Base-by-base conservation (phyloP, 2,329 filamentous ascomycete genomes). In the Aspergillus transmontanensis region DNA sequence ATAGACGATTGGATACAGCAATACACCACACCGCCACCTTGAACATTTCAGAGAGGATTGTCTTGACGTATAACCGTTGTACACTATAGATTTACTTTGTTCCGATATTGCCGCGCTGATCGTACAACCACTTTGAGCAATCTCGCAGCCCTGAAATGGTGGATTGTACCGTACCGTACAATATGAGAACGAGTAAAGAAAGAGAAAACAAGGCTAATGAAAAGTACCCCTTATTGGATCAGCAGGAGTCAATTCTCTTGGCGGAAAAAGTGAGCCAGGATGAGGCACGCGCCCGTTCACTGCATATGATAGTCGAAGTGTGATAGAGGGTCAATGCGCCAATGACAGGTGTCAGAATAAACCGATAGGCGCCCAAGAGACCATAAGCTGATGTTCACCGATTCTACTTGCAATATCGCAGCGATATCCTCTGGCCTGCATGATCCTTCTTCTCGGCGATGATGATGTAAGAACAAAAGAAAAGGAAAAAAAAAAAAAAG, bases 201-300 rank as follows among this genome's bases (percentile, higher is more conserved):
- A 64, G 43, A 53, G 39, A 51, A 61, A 56, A 53, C 45, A 59
- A 55, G 23, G 26, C 57, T 62, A 57, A 61, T 46, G 48, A 46
- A 60, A 59, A 36, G 43, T 60, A 57, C 58, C n/a, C 36, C 34
- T 56, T 43, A 67, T 66, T 68, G 65, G 63, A 59, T 63, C 58
- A 58, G 64, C 43, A 32, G 43, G 28, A 32, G 59, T 51, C 59
- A 41, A 58, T 55, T 43, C 23, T 55, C 64, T 68, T 67, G 62
- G 66, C 65, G 50, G 57, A 54, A 54, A 4, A 57, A 58, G 53
- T 66, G 64, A 63, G 28, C 60, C 65, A 67, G 56, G 50, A 63
- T 50, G 61, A 66, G 59, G 66, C 68, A 69, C 66, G 64, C 64
- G 68, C 64, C 63, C 65, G 57, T 66, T 57, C 57, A 65, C 62